These are phyloP conservation scores for Capsella bursapastoris DNA, from an alignment of 345 rosid species.

Conservation along the genomic window DNA sequence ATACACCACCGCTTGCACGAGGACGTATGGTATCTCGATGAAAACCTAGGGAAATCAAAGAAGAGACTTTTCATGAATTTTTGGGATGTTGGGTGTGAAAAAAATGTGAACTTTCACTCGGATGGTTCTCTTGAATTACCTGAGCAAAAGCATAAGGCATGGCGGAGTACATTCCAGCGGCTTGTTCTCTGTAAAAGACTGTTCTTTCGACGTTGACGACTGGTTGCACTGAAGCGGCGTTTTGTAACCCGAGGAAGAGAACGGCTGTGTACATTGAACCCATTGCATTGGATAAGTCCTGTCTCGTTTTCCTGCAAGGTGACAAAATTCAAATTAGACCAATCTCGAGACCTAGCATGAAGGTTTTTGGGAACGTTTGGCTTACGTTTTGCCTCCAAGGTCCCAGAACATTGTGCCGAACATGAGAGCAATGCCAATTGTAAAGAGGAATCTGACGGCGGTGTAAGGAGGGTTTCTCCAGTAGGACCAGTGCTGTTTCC, in stretches of 20 bases:
- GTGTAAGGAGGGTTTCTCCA: slow-evolving; percentile 83
- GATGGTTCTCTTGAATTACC: slow-evolving; percentile 22
- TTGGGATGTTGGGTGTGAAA: background rate
- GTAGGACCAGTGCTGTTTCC: slow-evolving; percentile 77
- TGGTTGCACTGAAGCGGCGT: slow-evolving; percentile 61
- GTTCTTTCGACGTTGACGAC: slow-evolving; percentile 76
- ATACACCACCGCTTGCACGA: slow-evolving; percentile 56
- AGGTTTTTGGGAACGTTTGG: too few relatives aligned
- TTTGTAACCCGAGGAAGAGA: slow-evolving; percentile 73
- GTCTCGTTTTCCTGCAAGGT: slow-evolving; percentile 38
- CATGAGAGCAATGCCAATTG: slow-evolving; percentile 58
- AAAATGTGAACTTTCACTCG: background rate
- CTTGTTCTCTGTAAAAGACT: slow-evolving; percentile 78
- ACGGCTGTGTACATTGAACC: slow-evolving; percentile 81
- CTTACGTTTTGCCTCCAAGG: slow-evolving; percentile 70
- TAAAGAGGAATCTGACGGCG: slow-evolving; percentile 69
- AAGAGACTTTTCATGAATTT: background rate
- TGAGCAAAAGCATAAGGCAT: slow-evolving; percentile 74
- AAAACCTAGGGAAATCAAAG: slow-evolving; percentile 41
- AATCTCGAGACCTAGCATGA: background rate
- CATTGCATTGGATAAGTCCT: slow-evolving; percentile 67
- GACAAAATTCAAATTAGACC: background rate
- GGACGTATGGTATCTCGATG: slow-evolving; percentile 64
- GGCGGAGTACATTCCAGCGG: slow-evolving; percentile 86
- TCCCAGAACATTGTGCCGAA: slow-evolving; percentile 78